Evolutionary conservation across 2,329 filamentous ascomycete genomes (phyloP).

Genomic region (Cytospora piceicola): DNA sequence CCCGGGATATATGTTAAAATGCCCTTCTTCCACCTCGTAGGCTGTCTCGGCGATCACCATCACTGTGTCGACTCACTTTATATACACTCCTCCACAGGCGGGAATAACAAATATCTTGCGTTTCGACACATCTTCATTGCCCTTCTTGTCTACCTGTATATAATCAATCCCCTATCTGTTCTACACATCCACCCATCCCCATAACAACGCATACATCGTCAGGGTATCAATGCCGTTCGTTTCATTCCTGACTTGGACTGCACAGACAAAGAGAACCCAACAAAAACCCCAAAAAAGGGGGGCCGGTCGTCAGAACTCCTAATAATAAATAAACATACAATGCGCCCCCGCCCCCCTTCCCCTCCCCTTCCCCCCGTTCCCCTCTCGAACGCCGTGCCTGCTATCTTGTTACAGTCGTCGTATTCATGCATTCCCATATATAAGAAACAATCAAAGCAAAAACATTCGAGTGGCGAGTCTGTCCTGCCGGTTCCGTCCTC

Average conservation of each 20-base stretch:
- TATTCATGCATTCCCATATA: constrained; percentile 11
- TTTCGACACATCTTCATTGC: constrained; percentile 7
- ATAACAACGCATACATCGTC: constrained; percentile 16
- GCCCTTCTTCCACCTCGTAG: too few relatives aligned
- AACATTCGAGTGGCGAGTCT: constrained; percentile 14
- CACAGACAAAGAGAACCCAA: constrained; percentile 5
- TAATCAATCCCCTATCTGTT: background rate
- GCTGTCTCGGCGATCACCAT: too few relatives aligned
- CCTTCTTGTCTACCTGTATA: constrained; percentile 10
- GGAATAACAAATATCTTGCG: background rate
- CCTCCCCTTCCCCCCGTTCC: background rate
- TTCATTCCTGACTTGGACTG: constrained; percentile 11
- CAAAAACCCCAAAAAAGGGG: too few relatives aligned
- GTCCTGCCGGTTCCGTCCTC: background rate
- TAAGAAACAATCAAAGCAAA: background rate
- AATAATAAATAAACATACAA: constrained; percentile 1
- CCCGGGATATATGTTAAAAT: too few relatives aligned
- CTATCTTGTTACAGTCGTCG: background rate
- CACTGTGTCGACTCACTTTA: background rate
- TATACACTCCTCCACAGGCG: background rate
- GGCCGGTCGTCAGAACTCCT: constrained; percentile 8
- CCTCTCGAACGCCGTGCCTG: constrained; percentile 10
- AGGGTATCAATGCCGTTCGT: constrained; percentile 23
- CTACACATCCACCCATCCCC: background rate
- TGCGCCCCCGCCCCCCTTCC: background rate